These are phyloP conservation scores for Alternaria atra DNA, from an alignment of 2,329 filamentous ascomycete species.

Conservation along the genomic window DNA sequence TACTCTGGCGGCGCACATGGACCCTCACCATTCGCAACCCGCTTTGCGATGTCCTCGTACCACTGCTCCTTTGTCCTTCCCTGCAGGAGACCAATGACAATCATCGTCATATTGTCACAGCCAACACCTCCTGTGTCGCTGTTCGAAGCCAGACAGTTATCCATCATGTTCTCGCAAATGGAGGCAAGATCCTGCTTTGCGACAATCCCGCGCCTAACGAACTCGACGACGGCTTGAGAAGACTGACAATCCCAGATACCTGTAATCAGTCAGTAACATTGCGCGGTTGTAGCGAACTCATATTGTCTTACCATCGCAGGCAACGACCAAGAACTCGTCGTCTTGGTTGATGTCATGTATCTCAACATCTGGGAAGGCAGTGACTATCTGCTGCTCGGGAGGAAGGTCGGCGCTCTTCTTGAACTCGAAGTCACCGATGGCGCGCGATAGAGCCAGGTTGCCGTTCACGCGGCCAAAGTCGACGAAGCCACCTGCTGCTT, in stretches of 20 bases:
- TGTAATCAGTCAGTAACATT: constrained; percentile 52
- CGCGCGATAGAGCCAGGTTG: constrained; percentile 93
- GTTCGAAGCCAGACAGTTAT: constrained; percentile 97
- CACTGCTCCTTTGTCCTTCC: constrained; percentile 96
- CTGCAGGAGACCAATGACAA: constrained; percentile 85
- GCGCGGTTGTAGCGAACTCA: background rate
- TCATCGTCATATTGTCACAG: constrained; percentile 99
- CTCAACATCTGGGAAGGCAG: constrained; percentile 93
- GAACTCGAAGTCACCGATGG: constrained; percentile 99
- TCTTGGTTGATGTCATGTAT: constrained; percentile 90
- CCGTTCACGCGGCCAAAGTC: constrained; percentile 99
- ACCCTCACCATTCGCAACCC: constrained; percentile 95
- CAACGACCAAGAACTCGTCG: constrained; percentile 78
- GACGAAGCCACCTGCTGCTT: constrained; percentile 94
- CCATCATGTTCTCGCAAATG: constrained; percentile 99
- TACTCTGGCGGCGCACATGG: constrained; percentile 99
- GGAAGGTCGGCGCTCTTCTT: constrained; percentile 98
- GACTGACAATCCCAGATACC: constrained; percentile 99
- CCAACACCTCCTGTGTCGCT: constrained; percentile 97
- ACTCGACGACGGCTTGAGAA: constrained; percentile 95
- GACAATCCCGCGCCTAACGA: constrained; percentile 93
- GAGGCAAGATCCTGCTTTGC: constrained; percentile 93
- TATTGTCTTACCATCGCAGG: constrained; percentile 52
- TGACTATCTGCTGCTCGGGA: constrained; percentile 98
- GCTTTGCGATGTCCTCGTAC: constrained; percentile 94